These are phyloP conservation scores for Cladochytrium replicatum DNA, from an alignment of 192 early-diverging fungal genomes.

Conservation along the genomic window DNA sequence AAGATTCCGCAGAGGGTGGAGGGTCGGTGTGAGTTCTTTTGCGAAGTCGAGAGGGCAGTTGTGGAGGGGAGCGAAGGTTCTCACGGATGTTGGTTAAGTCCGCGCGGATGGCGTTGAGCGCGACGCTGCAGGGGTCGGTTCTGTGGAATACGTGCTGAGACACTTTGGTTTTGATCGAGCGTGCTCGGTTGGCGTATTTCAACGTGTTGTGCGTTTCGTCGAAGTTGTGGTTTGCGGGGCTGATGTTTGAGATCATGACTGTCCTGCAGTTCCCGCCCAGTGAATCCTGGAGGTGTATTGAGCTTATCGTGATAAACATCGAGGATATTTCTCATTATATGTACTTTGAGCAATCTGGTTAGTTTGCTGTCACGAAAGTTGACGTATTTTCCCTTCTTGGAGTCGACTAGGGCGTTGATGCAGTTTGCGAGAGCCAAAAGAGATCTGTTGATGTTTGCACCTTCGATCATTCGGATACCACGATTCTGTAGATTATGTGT, in stretches of 20 bases:
- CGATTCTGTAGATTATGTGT: constrained; percentile 32
- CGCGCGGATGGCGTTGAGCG: too few species aligned
- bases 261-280: constrained; percentile 72
- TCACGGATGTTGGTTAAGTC: too few species aligned
- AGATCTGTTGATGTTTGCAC: constrained; percentile 67
- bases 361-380: constrained; percentile 71
- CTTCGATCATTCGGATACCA: constrained; percentile 58
- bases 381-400: constrained; percentile 48
- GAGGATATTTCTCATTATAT: not conserved
- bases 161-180: constrained; percentile 61
- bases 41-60: too few species aligned
- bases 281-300: constrained; percentile 36
- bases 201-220: constrained; percentile 73
- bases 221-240: constrained; percentile 48
- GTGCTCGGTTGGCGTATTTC: constrained; percentile 64
- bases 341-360: constrained; percentile 56
- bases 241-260: constrained; percentile 71
- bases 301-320: too few species aligned
- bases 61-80: too few species aligned
- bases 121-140: constrained; percentile 17
- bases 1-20: constrained; percentile 17
- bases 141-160: constrained; percentile 14
- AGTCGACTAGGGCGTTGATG: constrained; percentile 56
- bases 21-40: too few species aligned
- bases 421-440: constrained; percentile 67